A percentile compares a stretch with the other conserved stretches of the same genome.
phyloP scores from a whole-genome alignment of 192 early-diverging fungal species.

The Coemansia sp. region DNA sequence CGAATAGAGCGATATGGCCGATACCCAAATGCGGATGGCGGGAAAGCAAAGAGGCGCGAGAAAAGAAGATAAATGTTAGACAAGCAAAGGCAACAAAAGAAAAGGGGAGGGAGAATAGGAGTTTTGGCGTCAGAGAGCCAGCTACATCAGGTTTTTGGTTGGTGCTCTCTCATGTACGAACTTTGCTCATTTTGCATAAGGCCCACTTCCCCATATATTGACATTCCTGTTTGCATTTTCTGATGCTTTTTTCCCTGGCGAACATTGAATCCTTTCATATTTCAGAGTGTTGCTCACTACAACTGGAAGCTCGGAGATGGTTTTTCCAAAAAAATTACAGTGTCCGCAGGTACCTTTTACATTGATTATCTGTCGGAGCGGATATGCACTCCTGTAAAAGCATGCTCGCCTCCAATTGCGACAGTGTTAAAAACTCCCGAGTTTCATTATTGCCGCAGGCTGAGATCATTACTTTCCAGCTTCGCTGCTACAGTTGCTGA shows the following conservation, averaged over 20 bases:
- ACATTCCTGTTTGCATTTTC: background rate
- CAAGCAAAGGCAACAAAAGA: too few relatives aligned
- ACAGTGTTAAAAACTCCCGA: background rate
- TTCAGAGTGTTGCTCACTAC: background rate
- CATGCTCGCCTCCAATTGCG: background rate
- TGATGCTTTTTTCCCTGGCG: background rate
- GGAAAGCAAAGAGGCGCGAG: conserved; percentile 1
- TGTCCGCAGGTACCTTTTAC: background rate
- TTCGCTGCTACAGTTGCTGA: too few relatives aligned
- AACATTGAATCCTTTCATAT: background rate
- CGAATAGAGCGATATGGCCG: background rate
- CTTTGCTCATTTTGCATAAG: background rate
- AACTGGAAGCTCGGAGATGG: background rate
- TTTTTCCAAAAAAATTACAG: background rate
- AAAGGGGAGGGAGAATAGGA: too few relatives aligned
- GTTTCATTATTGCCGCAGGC: background rate
- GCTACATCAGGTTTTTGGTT: background rate
- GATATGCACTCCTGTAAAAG: background rate
- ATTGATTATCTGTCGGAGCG: background rate
- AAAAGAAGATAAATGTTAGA: background rate
- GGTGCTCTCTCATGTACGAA: background rate
- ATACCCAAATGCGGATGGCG: conserved; percentile 4
- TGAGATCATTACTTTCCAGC: background rate
- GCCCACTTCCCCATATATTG: background rate
- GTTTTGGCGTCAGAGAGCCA: background rate